Conservation (phyloP, 768 basidiomycete species). For the Macrolepiota fuliginosa region DNA sequence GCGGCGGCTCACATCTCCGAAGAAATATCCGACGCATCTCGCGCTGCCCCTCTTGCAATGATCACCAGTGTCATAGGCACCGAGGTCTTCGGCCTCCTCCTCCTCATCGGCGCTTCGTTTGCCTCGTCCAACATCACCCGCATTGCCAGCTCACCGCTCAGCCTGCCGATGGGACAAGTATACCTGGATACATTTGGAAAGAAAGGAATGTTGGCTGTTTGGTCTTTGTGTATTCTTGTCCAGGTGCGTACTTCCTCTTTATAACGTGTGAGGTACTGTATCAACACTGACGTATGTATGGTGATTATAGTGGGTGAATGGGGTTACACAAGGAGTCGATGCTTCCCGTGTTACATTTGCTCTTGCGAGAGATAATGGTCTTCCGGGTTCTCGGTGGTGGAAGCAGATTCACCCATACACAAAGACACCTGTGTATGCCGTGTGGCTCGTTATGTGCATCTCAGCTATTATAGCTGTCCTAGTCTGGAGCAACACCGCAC, state of each 20-base stretch:
- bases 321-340: slow-evolving; percentile 63
- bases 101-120: slow-evolving; percentile 55
- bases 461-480: slow-evolving; percentile 28
- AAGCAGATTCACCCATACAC: slow-evolving; percentile 29
- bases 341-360: slow-evolving; percentile 66
- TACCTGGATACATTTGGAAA: slow-evolving; percentile 56
- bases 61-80: slow-evolving; percentile 49
- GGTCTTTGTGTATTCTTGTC: slow-evolving; percentile 54
- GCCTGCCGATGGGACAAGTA: slow-evolving; percentile 60
- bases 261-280: background rate
- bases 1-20: slow-evolving; percentile 67
- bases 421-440: slow-evolving; percentile 35
- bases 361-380: slow-evolving; percentile 44
- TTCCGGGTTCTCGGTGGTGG: slow-evolving; percentile 36
- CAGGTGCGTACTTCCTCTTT: background rate
- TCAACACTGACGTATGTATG: background rate
- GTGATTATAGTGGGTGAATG: slow-evolving; percentile 49
- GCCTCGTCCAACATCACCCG: slow-evolving; percentile 47
- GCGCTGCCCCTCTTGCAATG: slow-evolving; percentile 59
- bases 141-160: slow-evolving; percentile 40
- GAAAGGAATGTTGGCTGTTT: slow-evolving; percentile 57
- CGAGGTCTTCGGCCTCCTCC: slow-evolving; percentile 50
- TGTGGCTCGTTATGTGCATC: slow-evolving; percentile 32
- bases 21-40: slow-evolving; percentile 53
- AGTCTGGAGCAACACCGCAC: slow-evolving; percentile 30